Base-by-base conservation (phyloP, 345 rosid genomes). In the Linum usitatissimum region DNA sequence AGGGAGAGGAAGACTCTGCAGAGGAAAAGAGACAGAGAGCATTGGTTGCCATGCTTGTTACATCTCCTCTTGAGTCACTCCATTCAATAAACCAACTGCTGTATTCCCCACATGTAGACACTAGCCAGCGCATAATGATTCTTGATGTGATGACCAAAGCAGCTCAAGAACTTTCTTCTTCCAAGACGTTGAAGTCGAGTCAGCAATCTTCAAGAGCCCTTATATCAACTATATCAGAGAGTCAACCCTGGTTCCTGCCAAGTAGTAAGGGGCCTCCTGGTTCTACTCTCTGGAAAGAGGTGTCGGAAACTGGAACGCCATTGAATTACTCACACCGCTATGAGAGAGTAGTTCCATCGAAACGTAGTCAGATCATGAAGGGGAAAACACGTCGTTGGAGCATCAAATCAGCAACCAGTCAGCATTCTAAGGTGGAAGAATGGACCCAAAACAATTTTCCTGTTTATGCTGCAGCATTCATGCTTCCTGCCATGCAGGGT, bases 401-500 rank as follows among this genome's bases (percentile, higher is more conserved):
- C 79, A 66, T 75, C n/a, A 80, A 70, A 75, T 80, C 87, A 34
- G 60, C 72, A 69, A 79, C 66, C 67, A 61, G 58, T 39, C 83
- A 63, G 63, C 79, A 77, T 68, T 72, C 58, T 69, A 80, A 74
- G 67, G 64, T 66, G 40, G 91, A 84, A 34, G 91, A 83, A 53
- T 75, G 78, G 81, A 74, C 87, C 53, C 90, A 83, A 34, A 93
- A 93, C 63, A 87, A 73, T 60, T 93, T 93, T 66, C 99, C 94
- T 60, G 49, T 83, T 48, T 90, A 86, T 62, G 94, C 94, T 23
- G 97, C 94, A 34, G 90, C 99, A 14, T 90, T 90, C 81, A 90
- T 93, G 97, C 97, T 93, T 74, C 99, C 99, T 73, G 90, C 86
- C 65, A 93, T 93, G 99, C 82, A 81, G 80, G 91, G 85, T 59